A percentile compares a stretch with the other conserved stretches of the same genome.
phyloP scores from a whole-genome alignment of 208 protist species.

The Trypanosoma congolense region DNA sequence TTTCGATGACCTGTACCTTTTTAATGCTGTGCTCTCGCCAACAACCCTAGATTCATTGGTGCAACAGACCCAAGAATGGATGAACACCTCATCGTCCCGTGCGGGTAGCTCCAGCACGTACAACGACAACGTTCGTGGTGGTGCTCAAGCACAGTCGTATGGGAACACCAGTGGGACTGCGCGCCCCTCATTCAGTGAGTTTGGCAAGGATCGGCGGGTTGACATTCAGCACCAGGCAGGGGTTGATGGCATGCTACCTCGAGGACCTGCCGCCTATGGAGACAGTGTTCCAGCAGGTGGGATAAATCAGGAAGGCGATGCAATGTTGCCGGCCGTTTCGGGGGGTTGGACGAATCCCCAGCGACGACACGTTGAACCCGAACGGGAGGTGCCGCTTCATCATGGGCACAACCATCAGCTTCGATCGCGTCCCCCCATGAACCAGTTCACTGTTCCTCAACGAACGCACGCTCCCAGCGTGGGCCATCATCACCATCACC shows the following conservation, averaged over 20 bases:
- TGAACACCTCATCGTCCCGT: conserved; percentile 19
- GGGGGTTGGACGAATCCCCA: conserved; percentile 11
- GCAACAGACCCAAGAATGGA: conserved; percentile 30
- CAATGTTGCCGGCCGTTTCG: conserved; percentile 3
- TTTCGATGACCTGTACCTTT: conserved; percentile 30
- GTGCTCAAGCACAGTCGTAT: conserved; percentile 2
- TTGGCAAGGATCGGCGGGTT: conserved; percentile 15
- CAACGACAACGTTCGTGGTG: conserved; percentile 12
- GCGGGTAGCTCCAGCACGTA: conserved; percentile 3
- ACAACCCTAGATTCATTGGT: conserved; percentile 35
- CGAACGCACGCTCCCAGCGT: conserved; percentile 12
- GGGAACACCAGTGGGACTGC: conserved; percentile 2
- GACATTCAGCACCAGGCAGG: not conserved
- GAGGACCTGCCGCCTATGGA: conserved; percentile 5
- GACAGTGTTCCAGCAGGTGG: not conserved
- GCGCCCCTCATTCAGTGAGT: conserved; percentile 19
- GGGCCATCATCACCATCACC: conserved; percentile 13
- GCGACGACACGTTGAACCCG: conserved; percentile 15
- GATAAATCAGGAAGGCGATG: conserved; percentile 14
- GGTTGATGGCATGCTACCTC: conserved; percentile 10
- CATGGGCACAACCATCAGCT: conserved; percentile 36
- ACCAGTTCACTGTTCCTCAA: conserved; percentile 12
- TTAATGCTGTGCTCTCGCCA: conserved; percentile 40
- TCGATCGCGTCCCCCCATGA: conserved; percentile 9
- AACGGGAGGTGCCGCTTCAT: conserved; percentile 14